Conservation (phyloP, 768 basidiomycete genomes). For the Lactifluus hygrophoroides region DNA sequence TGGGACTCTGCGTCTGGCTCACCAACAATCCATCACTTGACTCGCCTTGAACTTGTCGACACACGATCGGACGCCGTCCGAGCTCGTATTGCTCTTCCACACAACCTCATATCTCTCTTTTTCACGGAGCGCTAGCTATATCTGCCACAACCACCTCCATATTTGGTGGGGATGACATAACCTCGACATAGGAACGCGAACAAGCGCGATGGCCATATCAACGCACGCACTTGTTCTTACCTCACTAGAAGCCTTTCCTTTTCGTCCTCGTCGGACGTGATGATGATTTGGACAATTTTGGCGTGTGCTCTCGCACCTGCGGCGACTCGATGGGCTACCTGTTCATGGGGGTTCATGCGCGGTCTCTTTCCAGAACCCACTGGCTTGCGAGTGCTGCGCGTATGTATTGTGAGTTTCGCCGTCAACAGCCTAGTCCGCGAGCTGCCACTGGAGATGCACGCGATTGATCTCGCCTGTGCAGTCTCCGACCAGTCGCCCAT, state of each 20-base stretch:
- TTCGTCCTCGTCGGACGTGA: constrained; percentile 59
- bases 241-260: constrained; percentile 53
- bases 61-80: constrained; percentile 57
- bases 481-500: constrained; percentile 44
- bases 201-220: not conserved
- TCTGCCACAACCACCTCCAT: constrained; percentile 48
- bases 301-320: constrained; percentile 37
- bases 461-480: constrained; percentile 43
- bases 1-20: constrained; percentile 62
- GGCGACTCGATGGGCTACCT: constrained; percentile 55
- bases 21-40: constrained; percentile 54
- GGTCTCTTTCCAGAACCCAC: constrained; percentile 43
- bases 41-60: constrained; percentile 62
- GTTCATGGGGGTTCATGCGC: constrained; percentile 55
- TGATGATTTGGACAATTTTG: constrained; percentile 45
- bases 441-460: constrained; percentile 36
- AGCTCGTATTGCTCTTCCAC: constrained; percentile 53
- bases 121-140: constrained; percentile 60
- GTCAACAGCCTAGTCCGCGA: constrained; percentile 31
- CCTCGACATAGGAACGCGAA: constrained; percentile 26
- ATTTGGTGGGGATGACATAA: constrained; percentile 53
- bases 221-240: constrained; percentile 53
- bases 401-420: constrained; percentile 39
- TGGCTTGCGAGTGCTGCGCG: constrained; percentile 48
- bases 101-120: constrained; percentile 53